A percentile compares a stretch with the other conserved stretches of the same genome.
phyloP scores from a whole-genome alignment of 129 eudicot species.

The Solidago caesia region DNA sequence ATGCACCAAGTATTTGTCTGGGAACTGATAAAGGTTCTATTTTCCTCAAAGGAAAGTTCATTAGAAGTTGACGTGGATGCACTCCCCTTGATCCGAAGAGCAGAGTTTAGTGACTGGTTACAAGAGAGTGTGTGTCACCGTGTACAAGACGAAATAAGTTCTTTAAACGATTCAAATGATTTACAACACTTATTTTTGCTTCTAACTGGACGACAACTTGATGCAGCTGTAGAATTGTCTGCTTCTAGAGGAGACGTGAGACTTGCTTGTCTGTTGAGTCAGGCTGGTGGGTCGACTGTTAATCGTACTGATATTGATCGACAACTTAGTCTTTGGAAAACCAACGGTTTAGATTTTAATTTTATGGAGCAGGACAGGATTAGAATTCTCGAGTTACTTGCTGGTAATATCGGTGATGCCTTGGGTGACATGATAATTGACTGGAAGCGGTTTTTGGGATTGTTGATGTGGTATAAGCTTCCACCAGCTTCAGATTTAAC shows the following conservation, averaged over 20 bases:
- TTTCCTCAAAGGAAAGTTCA: conserved; percentile 58
- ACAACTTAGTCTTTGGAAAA: conserved; percentile 79
- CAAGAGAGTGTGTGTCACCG: conserved; percentile 90
- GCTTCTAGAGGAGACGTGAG: conserved; percentile 91
- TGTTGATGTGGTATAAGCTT: conserved; percentile 91
- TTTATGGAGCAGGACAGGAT: conserved; percentile 69
- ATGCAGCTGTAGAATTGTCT: conserved; percentile 80
- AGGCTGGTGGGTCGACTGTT: conserved; percentile 80
- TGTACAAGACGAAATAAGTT: conserved; percentile 89
- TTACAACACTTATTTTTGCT: conserved; percentile 75
- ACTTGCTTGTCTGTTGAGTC: conserved; percentile 85
- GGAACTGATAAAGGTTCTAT: conserved; percentile 91
- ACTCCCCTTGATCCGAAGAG: conserved; percentile 77
- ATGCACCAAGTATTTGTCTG: conserved; percentile 90
- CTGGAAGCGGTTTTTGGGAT: conserved; percentile 92
- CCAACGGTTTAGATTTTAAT: conserved; percentile 75
- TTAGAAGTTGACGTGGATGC: conserved; percentile 65
- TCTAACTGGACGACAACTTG: conserved; percentile 78
- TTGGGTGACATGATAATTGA: conserved; percentile 62
- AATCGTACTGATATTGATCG: conserved; percentile 62
- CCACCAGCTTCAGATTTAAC: conserved; percentile 65
- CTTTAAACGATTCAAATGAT: conserved; percentile 56
- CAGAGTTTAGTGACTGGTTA: conserved; percentile 90
- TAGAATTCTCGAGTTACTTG: conserved; percentile 75
- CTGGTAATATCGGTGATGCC: conserved; percentile 78